Evolutionary conservation across 1,284 basidiomycete genomes (phyloP).

Genomic region (Golubevia sp.): DNA sequence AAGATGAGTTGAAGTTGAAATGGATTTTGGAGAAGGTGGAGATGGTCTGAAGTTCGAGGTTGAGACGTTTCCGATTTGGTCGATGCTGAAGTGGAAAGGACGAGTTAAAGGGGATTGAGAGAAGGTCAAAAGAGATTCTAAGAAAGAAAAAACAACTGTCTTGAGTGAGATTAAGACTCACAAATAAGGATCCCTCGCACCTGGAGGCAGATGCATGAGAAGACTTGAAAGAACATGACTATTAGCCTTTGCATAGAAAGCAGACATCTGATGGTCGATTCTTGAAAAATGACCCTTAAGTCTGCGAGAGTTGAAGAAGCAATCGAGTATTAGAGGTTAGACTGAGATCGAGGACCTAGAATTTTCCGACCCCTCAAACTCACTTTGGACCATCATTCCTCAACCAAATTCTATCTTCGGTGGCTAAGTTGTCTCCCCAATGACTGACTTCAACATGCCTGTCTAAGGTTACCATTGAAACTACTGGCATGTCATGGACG

Average conservation of each 20-base stretch:
- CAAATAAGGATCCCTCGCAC: constrained; percentile 78
- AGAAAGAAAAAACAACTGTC: background rate
- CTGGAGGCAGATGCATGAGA: constrained; percentile 77
- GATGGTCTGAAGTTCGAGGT: constrained; percentile 82
- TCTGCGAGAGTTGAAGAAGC: constrained; percentile 64
- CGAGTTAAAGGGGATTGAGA: too few species aligned
- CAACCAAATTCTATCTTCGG: constrained; percentile 83
- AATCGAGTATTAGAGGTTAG: background rate
- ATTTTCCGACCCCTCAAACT: constrained; percentile 56
- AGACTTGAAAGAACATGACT: constrained; percentile 76
- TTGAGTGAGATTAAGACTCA: constrained; percentile 8
- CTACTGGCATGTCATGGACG: constrained; percentile 76
- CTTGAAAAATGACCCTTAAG: constrained; percentile 96
- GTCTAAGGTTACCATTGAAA: constrained; percentile 75
- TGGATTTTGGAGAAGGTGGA: constrained; percentile 11
- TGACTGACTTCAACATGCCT: constrained; percentile 89
- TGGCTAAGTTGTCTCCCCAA: constrained; percentile 93
- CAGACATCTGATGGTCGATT: constrained; percentile 78
- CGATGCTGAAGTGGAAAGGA: constrained; percentile 20
- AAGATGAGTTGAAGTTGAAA: constrained; percentile 15
- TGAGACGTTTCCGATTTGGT: constrained; percentile 87
- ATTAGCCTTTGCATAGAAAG: constrained; percentile 68
- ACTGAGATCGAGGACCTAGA: background rate
- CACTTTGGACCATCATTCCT: constrained; percentile 86
- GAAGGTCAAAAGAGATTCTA: too few species aligned